A percentile compares a stretch with the other conserved stretches of the same genome.
These are phyloP conservation scores for Phytopythium kandeliae DNA, from an alignment of 352 stramenopile species.

Conservation along the genomic window DNA sequence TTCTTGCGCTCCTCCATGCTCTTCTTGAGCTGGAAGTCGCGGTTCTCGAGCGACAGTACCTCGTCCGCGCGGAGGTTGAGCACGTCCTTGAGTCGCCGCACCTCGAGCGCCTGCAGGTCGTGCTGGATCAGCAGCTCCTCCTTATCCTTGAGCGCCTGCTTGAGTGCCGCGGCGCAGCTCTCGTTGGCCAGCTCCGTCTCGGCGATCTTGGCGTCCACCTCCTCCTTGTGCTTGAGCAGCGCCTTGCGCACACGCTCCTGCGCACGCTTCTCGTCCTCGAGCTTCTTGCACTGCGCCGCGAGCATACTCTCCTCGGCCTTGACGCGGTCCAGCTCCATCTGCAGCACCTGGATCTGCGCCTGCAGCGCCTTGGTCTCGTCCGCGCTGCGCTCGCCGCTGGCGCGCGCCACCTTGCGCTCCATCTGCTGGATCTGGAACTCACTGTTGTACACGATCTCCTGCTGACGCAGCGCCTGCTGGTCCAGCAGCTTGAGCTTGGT, in stretches of 20 bases:
- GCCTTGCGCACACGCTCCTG: slow-evolving; percentile 75
- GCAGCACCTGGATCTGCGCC: slow-evolving; percentile 85
- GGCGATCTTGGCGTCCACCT: slow-evolving; percentile 76
- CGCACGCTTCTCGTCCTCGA: slow-evolving; percentile 87
- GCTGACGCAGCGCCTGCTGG: slow-evolving; percentile 82
- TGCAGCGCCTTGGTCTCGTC: slow-evolving; percentile 93
- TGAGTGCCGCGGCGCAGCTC: slow-evolving; percentile 80
- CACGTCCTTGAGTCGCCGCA: slow-evolving; percentile 87
- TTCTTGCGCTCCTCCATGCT: slow-evolving; percentile 93
- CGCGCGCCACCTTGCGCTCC: slow-evolving; percentile 92
- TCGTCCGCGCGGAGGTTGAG: slow-evolving; percentile 87
- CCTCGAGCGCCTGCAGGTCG: slow-evolving; percentile 93
- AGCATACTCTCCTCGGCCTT: slow-evolving; percentile 89
- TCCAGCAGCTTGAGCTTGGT: slow-evolving; percentile 92
- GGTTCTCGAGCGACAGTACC: slow-evolving; percentile 93
- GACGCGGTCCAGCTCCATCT: slow-evolving; percentile 87
- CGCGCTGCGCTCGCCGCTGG: slow-evolving; percentile 89
- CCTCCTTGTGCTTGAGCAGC: slow-evolving; percentile 68
- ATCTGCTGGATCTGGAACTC: slow-evolving; percentile 98
- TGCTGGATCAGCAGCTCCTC: slow-evolving; percentile 92
- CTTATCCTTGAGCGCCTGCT: slow-evolving; percentile 77
- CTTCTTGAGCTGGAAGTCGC: slow-evolving; percentile 90
- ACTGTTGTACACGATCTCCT: slow-evolving; percentile 95
- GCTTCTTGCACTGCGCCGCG: slow-evolving; percentile 86
- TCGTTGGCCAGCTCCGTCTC: slow-evolving; percentile 91